A percentile compares a stretch with the other conserved stretches of the same genome.
Evolutionary conservation across 352 stramenopile genomes (phyloP).

Genomic region (Pythium oligandrum): DNA sequence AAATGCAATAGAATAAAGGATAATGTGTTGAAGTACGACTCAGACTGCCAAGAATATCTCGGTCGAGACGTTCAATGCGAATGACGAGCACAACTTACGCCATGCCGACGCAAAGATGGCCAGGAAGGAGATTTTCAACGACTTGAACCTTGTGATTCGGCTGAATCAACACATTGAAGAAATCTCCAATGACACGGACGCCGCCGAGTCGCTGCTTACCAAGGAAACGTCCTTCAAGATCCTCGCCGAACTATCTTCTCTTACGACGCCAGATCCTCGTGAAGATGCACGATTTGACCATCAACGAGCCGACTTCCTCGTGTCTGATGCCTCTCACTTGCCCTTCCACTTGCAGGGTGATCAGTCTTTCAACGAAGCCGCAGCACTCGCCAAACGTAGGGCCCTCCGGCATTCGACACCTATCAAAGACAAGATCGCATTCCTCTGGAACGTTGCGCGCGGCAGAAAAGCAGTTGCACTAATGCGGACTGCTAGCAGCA

Average conservation of each 20-base stretch:
- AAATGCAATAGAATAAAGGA: too few species aligned
- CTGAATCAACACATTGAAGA: slow-evolving; percentile 68
- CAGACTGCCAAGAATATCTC: too few species aligned
- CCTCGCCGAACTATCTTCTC: slow-evolving; percentile 50
- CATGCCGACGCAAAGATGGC: slow-evolving; percentile 16
- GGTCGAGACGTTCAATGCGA: background rate
- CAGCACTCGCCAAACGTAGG: slow-evolving; percentile 43
- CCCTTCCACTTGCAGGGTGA: slow-evolving; percentile 79
- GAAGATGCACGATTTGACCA: slow-evolving; percentile 68
- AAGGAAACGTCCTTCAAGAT: slow-evolving; percentile 65
- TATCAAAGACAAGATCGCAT: slow-evolving; percentile 42
- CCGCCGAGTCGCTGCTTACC: slow-evolving; percentile 18
- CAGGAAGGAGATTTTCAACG: slow-evolving; percentile 63
- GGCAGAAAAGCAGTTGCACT: slow-evolving; percentile 29
- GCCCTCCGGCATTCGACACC: slow-evolving; percentile 42
- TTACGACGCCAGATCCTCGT: slow-evolving; percentile 35
- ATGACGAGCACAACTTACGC: background rate
- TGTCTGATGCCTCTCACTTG: slow-evolving; percentile 22
- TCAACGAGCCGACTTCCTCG: slow-evolving; percentile 33
- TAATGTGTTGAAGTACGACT: too few species aligned
- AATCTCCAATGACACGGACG: slow-evolving; percentile 20
- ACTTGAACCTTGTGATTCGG: slow-evolving; percentile 62
- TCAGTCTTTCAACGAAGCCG: slow-evolving; percentile 57
- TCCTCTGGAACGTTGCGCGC: slow-evolving; percentile 61
- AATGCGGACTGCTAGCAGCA: slow-evolving; percentile 3